Base-by-base conservation (phyloP, 345 rosid species). In the Lepidium aucheri region DNA sequence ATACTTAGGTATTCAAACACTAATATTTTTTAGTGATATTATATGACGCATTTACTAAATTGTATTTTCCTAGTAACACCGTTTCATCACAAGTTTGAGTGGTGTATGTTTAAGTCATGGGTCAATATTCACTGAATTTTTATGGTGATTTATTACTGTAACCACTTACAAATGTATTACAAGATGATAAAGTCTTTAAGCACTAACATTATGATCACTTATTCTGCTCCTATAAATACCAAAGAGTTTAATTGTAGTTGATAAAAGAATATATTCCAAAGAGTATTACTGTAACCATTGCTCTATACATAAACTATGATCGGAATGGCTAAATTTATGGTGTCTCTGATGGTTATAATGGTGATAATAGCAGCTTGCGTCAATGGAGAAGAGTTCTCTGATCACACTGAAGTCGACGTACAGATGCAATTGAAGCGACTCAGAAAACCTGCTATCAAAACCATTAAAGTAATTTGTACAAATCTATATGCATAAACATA, bases 401-500 rank as follows among this genome's bases (percentile, higher is more conserved):
- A 56, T 18, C 44, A 52, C 38, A 12, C 7, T 5, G 45, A 56
- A 56, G 7, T 38, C 30, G 75, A 82, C 53, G 76, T 85, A 24
- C 77, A 74, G 20, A 80, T 66, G 61, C 82, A 71, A 58, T 62
- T 84, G 80, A 78, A 82, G 30, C 80, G 73, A 42, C 65, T 84
- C 41, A 86, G 84, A 74, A 86, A 86, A 73, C 80, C 85, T 30
- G 74, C 87, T 28, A 60, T 81, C 46, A 84, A 79, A 63, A 75
- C 82, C 60, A 84, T 84, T 65, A 62, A 78, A 87, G 92, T 84
- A 51, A 41, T 1, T 51, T 51, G 44, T 28, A 53, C 6, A 39
- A 7, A 6, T 32, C 10, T 7, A 3, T 42, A 17, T 47, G 6
- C 13, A 38, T 15, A 15, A 26, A 26, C 30, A 26, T 26, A 26